Conservation (phyloP, 352 stramenopile genomes). For the Globisporangium canariense region DNA sequence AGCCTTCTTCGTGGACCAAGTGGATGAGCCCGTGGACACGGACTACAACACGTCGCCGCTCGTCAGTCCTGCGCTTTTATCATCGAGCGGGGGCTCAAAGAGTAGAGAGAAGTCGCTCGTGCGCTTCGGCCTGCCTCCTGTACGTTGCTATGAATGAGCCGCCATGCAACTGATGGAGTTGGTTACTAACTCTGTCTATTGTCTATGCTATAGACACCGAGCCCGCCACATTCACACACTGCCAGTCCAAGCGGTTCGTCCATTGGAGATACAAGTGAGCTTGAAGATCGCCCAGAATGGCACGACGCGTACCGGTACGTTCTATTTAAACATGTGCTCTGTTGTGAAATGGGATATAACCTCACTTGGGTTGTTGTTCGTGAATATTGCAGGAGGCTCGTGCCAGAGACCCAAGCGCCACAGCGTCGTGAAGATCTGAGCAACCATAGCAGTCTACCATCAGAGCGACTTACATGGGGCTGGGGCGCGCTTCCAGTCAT, state of each 20-base stretch:
- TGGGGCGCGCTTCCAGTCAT: slow-evolving; percentile 51
- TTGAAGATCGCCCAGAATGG: slow-evolving; percentile 21
- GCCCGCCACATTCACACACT: slow-evolving; percentile 3
- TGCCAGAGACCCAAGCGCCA: slow-evolving; percentile 12
- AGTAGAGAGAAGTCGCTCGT: slow-evolving; percentile 4
- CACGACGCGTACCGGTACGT: slow-evolving; percentile 30
- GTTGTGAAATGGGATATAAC: not conserved
- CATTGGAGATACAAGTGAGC: not conserved
- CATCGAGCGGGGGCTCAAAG: not conserved
- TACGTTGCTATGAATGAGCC: not conserved
- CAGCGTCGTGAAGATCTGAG: slow-evolving; percentile 10
- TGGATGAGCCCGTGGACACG: slow-evolving; percentile 51
- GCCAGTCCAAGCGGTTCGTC: slow-evolving; percentile 9
- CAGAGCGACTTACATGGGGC: slow-evolving; percentile 51
- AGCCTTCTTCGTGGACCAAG: slow-evolving; percentile 73
- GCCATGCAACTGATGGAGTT: not conserved
- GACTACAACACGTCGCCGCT: slow-evolving; percentile 69
- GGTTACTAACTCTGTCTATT: not conserved
- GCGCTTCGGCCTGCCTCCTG: slow-evolving; percentile 4
- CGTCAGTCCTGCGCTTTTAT: slow-evolving; percentile 30
- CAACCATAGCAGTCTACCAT: slow-evolving; percentile 5
- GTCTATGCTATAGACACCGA: not conserved
- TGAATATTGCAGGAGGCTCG: not conserved
- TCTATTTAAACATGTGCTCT: too few species aligned
- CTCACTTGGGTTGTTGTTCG: not conserved